Conservation (phyloP, 768 basidiomycete species). For the Phylloporus sp. region DNA sequence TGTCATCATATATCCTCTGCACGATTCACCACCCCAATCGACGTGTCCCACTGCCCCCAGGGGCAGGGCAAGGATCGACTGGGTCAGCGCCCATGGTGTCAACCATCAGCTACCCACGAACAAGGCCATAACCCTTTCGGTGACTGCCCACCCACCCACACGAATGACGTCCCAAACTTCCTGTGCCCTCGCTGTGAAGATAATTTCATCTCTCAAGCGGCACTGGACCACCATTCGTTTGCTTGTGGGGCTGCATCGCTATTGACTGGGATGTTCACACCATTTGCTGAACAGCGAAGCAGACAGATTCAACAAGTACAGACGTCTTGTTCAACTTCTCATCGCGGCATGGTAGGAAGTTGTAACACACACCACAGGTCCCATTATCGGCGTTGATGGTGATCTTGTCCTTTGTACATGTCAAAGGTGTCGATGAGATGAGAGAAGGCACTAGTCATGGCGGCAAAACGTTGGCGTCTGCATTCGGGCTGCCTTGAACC, state of each 20-base stretch:
- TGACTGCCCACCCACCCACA: neutral
- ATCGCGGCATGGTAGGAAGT: too few species aligned
- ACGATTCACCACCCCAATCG: neutral
- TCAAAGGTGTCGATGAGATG: too few species aligned
- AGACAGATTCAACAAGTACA: neutral
- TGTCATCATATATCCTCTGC: neutral
- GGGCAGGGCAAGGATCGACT: neutral
- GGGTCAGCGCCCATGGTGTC: neutral
- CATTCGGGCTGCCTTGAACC: too few species aligned
- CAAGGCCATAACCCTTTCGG: neutral
- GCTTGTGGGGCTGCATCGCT: slow-evolving; percentile 13
- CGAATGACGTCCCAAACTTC: neutral
- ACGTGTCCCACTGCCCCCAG: neutral
- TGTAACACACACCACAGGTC: too few species aligned
- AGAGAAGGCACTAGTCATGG: too few species aligned
- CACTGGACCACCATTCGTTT: slow-evolving; percentile 6
- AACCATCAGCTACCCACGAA: neutral
- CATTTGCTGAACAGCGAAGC: slow-evolving; percentile 6
- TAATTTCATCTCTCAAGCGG: slow-evolving; percentile 4
- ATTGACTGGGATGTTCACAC: slow-evolving; percentile 10
- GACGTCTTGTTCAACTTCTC: too few species aligned
- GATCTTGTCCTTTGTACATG: too few species aligned
- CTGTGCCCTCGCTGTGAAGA: slow-evolving; percentile 16
- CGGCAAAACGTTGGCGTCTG: too few species aligned
- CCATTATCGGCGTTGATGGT: too few species aligned